phyloP scores from a whole-genome alignment of 2,329 filamentous ascomycete genomes.

The Kalaharituber pfeilii region DNA sequence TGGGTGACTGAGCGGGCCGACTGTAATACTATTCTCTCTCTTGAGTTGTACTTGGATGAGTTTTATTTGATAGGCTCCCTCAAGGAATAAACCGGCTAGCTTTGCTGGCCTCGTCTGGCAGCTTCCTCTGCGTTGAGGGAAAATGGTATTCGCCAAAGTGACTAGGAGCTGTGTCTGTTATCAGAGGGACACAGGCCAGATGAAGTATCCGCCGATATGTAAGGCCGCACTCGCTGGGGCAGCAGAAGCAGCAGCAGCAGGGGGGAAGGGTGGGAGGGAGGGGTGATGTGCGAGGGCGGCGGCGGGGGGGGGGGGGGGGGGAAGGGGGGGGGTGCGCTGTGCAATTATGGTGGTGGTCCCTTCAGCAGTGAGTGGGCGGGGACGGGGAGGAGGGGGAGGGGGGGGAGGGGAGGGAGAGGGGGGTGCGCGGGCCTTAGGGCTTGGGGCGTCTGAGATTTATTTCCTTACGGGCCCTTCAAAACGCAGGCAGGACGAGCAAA shows the following conservation, averaged over 20 bases:
- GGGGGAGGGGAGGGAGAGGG: neutral
- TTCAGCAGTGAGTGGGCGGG: no score
- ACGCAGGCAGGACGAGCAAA: neutral
- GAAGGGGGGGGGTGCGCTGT: neutral
- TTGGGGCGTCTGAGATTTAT: neutral
- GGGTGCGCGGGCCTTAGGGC: neutral
- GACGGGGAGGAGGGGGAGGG: no score
- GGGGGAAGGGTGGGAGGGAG: neutral
- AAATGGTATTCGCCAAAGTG: slow-evolving; percentile 1
- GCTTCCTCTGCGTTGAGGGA: neutral
- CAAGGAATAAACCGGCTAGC: neutral
- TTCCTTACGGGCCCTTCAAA: neutral
- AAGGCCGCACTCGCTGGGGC: neutral
- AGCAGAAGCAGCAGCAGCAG: neutral
- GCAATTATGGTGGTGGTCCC: no score
- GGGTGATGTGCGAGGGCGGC: no score
- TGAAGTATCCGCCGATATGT: neutral
- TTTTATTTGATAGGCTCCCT: neutral
- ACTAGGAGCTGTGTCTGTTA: neutral
- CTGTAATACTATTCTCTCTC: neutral
- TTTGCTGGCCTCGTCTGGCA: neutral
- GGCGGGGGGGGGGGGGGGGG: neutral
- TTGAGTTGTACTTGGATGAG: neutral
- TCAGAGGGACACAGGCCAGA: neutral
- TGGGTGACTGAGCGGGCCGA: neutral